Evolutionary conservation across 1,284 basidiomycete genomes (phyloP).

Genomic region (Boletus sp.): DNA sequence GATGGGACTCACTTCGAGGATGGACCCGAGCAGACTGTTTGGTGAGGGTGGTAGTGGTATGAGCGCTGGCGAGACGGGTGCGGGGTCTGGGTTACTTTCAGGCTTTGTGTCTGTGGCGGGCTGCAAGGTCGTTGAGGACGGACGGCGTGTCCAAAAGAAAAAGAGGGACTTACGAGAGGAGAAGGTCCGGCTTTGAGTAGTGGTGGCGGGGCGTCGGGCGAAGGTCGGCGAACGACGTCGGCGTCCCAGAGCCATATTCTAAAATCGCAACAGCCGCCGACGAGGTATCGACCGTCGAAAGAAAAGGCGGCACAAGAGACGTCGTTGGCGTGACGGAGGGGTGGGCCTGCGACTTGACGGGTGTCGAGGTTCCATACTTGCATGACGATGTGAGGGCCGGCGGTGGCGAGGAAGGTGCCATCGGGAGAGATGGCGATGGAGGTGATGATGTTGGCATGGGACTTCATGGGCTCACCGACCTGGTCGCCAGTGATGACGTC

Average conservation of each 20-base stretch:
- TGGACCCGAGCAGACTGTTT: slow-evolving; percentile 25
- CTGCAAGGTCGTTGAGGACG: slow-evolving; percentile 19
- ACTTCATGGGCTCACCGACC: slow-evolving; percentile 37
- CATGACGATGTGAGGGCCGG: slow-evolving; percentile 34
- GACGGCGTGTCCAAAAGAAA: too few relatives aligned
- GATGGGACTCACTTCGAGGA: slow-evolving; percentile 29
- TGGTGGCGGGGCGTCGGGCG: slow-evolving; percentile 11
- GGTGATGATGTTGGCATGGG: slow-evolving; percentile 34
- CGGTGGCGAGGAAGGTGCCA: slow-evolving; percentile 36
- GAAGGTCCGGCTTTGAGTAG: slow-evolving; percentile 13
- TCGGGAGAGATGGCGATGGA: slow-evolving; percentile 39
- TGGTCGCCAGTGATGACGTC: slow-evolving; percentile 34
- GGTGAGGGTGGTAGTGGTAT: slow-evolving; percentile 33
- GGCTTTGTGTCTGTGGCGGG: slow-evolving; percentile 11
- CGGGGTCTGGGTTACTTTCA: slow-evolving; percentile 6
- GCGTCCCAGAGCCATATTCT: slow-evolving; percentile 40
- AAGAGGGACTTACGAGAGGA: slow-evolving; percentile 18
- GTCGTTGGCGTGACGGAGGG: slow-evolving; percentile 35
- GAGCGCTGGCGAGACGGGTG: slow-evolving; percentile 22
- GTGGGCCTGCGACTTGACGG: slow-evolving; percentile 23
- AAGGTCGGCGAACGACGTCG: slow-evolving; percentile 24
- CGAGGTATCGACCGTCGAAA: slow-evolving; percentile 33
- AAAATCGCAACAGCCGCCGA: slow-evolving; percentile 37
- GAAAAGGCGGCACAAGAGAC: slow-evolving; percentile 39
- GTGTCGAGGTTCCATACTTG: slow-evolving; percentile 36